phyloP scores from a whole-genome alignment of 371 early-diverging fungal species.

The Mortierella sp. region DNA sequence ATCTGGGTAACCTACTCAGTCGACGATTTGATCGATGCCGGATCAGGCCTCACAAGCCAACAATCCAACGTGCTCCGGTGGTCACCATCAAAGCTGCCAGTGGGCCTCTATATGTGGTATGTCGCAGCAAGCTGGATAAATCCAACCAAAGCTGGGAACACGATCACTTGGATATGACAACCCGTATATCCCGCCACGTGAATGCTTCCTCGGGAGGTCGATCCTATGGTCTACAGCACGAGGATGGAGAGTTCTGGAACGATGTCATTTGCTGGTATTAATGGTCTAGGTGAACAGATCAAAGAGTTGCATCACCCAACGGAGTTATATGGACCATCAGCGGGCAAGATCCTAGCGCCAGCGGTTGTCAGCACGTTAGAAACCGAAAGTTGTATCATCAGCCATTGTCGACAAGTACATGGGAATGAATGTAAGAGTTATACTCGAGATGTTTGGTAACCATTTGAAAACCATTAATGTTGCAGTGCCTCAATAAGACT shows the following conservation, averaged over 20 bases:
- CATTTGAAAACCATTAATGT: too few species aligned
- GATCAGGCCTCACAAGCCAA: too few species aligned
- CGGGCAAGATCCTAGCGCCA: constrained; percentile 89
- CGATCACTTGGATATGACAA: constrained; percentile 99
- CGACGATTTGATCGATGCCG: too few species aligned
- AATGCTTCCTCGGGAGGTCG: constrained; percentile 98
- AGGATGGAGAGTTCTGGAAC: constrained; percentile 97
- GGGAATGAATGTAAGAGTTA: constrained; percentile 96
- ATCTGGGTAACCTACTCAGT: too few species aligned
- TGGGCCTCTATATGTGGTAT: constrained; percentile 99
- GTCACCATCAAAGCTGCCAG: constrained; percentile 99
- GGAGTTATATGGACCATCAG: constrained; percentile 99
- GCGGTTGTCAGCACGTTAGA: constrained; percentile 90
- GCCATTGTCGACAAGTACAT: constrained; percentile 83
- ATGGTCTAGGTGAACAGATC: constrained; percentile 98
- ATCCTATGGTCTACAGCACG: constrained; percentile 99
- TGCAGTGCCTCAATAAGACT: too few species aligned
- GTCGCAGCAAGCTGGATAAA: constrained; percentile 94
- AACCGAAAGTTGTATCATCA: constrained; percentile 94
- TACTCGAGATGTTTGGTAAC: constrained; percentile 98
- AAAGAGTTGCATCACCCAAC: constrained; percentile 98
- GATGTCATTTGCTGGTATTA: constrained; percentile 97
- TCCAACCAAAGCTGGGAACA: constrained; percentile 94
- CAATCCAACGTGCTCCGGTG: constrained; percentile 35
- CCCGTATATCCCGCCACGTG: constrained; percentile 99